Base-by-base conservation (phyloP, 352 stramenopile species). In the Phytophthora melonis region DNA sequence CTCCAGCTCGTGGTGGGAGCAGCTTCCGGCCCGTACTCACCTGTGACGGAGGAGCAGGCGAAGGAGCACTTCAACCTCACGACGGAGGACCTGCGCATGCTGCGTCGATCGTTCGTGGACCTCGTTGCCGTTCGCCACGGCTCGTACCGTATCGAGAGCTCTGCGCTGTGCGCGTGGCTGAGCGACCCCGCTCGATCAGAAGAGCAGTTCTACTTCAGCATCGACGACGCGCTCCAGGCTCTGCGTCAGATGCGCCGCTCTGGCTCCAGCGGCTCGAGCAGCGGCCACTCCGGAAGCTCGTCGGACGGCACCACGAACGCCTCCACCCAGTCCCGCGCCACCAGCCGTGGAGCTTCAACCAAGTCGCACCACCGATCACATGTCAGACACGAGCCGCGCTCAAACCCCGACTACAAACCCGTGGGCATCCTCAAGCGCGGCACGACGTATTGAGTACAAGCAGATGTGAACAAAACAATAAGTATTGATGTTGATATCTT, bases 51-150 rank as follows among this genome's bases (percentile, higher is more conserved):
- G 71, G 63, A 81, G 23, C 79, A 92, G 58, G 86, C 88, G 3
- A 85, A 89, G 59, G 75, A 89, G 53, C 78, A 84, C 43, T 83
- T 95, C 32, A 67, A 72, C 14, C 74, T 89, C 27, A 79, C 81
- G 4, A 73, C 81, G 41, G 85, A 94, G 63, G 90, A 96, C 45
- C 68, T 93, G 18, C 81, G 82, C 4, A 88, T 87, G 74, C 71
- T 96, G 34, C 83, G 86, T 23, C 90, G 88, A 13, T 82, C 90
- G 39, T 93, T 96, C 34, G 80, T 88, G 10, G 90, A 96, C 68
- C 82, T 95, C 25, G 84, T 96, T 55, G 71, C 70, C 8, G 82
- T 95, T 56, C 75, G 73, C 25, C 68, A 81, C 43, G 81, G 90
- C n/a, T 80, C 83, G 2, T 96, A 95, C 78, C 83, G 84, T 45